These are phyloP conservation scores for Colletotrichum echinochloae DNA, from an alignment of 2,329 filamentous ascomycete species.

Conservation along the genomic window DNA sequence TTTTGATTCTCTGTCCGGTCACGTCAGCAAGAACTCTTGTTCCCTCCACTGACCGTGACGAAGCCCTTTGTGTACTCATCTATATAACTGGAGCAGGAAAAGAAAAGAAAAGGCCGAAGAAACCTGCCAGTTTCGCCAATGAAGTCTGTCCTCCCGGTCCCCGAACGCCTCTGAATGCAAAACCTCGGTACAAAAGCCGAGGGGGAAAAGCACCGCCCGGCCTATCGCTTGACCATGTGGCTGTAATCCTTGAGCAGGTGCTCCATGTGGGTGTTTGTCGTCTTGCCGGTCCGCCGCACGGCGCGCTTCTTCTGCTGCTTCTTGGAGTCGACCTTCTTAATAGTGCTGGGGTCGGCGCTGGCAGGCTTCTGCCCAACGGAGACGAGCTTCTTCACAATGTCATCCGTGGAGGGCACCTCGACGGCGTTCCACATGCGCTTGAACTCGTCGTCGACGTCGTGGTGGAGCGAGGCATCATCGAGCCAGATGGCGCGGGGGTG, in stretches of 20 bases:
- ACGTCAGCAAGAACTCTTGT: not conserved
- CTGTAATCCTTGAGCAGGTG: slow-evolving; percentile 82
- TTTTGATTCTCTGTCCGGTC: not conserved
- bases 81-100: slow-evolving; percentile 24
- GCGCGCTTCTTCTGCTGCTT: slow-evolving; percentile 81
- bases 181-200: not conserved
- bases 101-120: slow-evolving; percentile 17
- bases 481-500: slow-evolving; percentile 88
- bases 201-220: too few relatives aligned
- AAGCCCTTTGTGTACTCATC: slow-evolving; percentile 1
- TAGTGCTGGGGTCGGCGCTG: slow-evolving; percentile 76
- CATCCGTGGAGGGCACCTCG: slow-evolving; percentile 78
- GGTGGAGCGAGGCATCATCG: slow-evolving; percentile 82
- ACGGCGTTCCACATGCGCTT: slow-evolving; percentile 85
- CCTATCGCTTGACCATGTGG: slow-evolving; percentile 56
- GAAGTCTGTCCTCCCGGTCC: not conserved
- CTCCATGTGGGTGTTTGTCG: slow-evolving; percentile 89
- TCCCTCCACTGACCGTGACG: slow-evolving; percentile 9
- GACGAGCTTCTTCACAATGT: slow-evolving; percentile 81
- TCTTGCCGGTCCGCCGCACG: slow-evolving; percentile 78
- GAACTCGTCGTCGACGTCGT: slow-evolving; percentile 85
- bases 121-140: slow-evolving; percentile 8
- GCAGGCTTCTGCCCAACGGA: slow-evolving; percentile 86
- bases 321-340: slow-evolving; percentile 68
- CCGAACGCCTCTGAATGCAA: slow-evolving; percentile 34